These are phyloP conservation scores for Mercurialis annua DNA, from an alignment of 345 rosid genomes.

Conservation along the genomic window DNA sequence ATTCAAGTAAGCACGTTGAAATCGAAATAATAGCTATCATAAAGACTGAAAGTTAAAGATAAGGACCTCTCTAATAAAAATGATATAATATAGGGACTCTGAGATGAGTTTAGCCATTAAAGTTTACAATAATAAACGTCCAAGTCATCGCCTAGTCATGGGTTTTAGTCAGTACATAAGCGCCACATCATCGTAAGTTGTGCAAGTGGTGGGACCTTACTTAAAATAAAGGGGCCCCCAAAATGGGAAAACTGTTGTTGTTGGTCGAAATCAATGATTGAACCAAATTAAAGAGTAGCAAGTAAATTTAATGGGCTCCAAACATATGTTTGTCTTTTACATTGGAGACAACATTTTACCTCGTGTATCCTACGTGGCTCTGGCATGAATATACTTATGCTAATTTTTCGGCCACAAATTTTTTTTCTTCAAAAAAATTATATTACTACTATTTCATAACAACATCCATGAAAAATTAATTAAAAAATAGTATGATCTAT, in stretches of 20 bases:
- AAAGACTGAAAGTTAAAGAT: no score
- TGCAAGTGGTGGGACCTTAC: conserved; percentile 4
- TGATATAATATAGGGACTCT: no score
- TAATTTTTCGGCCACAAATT: not conserved
- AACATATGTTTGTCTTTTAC: conserved; percentile 10
- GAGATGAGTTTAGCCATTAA: no score
- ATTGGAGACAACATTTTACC: conserved; percentile 15
- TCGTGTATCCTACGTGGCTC: conserved; percentile 31
- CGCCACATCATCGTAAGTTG: conserved; percentile 3
- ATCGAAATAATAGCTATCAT: no score
- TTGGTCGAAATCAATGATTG: not conserved
- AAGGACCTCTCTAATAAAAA: no score
- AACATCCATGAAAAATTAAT: no score
- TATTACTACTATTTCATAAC: no score
- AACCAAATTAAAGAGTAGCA: not conserved
- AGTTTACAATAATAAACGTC: conserved; percentile 3
- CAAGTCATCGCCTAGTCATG: conserved; percentile 30
- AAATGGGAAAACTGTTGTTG: not conserved
- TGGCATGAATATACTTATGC: not conserved
- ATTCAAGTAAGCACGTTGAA: no score
- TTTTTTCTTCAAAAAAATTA: not conserved
- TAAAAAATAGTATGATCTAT: no score
- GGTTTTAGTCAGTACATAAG: conserved; percentile 3
- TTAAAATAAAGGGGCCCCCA: not conserved
- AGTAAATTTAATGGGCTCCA: not conserved